Evolutionary conservation across 441 rosid genomes (phyloP).

Genomic region (Euphorbia celastroides): DNA sequence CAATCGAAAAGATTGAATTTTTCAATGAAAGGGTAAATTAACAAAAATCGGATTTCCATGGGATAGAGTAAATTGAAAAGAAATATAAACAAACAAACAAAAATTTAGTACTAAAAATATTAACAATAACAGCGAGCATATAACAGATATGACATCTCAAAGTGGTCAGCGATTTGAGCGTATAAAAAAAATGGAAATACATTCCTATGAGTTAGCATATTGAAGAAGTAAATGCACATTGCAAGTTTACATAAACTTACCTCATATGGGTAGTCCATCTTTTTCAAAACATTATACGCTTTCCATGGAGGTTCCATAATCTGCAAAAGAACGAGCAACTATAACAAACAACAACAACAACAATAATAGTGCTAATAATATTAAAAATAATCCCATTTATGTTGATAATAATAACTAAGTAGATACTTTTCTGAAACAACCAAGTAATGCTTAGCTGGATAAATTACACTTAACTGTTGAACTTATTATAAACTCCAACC

Average conservation of each 20-base stretch:
- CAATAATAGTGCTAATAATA: too few relatives aligned
- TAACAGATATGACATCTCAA: too few relatives aligned
- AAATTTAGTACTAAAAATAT: too few relatives aligned
- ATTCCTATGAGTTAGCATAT: background rate
- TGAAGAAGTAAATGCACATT: conserved; percentile 2
- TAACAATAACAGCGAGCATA: background rate
- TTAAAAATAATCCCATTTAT: too few relatives aligned
- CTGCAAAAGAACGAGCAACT: conserved; percentile 32
- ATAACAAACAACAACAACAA: too few relatives aligned
- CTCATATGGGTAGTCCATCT: conserved; percentile 96
- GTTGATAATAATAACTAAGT: background rate
- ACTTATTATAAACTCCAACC: background rate
- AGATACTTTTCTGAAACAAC: background rate
- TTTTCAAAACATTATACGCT: conserved; percentile 71
- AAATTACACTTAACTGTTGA: background rate
- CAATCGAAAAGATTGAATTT: background rate
- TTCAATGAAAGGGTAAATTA: background rate
- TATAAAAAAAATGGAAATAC: conserved; percentile 3
- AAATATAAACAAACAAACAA: background rate
- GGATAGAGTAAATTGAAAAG: background rate
- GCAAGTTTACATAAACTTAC: conserved; percentile 26
- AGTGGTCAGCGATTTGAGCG: background rate
- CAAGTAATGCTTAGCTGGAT: background rate
- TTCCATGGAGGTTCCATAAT: conserved; percentile 97
- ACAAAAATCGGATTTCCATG: background rate